These are phyloP conservation scores for Carallia pectinifolia DNA, from an alignment of 345 rosid genomes.

Conservation along the genomic window DNA sequence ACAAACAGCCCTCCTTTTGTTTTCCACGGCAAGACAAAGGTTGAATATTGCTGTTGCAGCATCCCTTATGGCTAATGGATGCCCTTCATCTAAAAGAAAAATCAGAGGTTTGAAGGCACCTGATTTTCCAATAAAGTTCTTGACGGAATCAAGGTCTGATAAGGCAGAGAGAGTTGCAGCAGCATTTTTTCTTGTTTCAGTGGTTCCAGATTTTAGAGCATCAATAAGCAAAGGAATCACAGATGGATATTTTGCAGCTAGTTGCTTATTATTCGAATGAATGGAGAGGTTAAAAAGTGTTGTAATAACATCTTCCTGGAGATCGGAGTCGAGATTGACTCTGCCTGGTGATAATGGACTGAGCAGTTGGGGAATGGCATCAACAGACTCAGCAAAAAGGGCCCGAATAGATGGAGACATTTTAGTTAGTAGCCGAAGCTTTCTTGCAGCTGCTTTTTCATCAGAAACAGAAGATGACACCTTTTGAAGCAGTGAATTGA, in stretches of 20 bases:
- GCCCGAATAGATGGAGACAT: conserved; percentile 34
- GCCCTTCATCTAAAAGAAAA: conserved; percentile 43
- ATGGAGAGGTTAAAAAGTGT: conserved; percentile 47
- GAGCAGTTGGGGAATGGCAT: conserved; percentile 40
- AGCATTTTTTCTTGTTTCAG: conserved; percentile 48
- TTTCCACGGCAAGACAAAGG: conserved; percentile 35
- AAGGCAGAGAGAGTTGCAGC: conserved; percentile 52
- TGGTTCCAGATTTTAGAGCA: conserved; percentile 35
- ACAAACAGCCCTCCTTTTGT: conserved; percentile 35
- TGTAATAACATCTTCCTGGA: conserved; percentile 47
- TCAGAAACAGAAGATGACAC: conserved; percentile 46
- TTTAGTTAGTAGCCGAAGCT: conserved; percentile 50
- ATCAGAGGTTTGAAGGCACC: conserved; percentile 53
- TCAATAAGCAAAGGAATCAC: conserved; percentile 46
- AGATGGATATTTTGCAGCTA: conserved; percentile 35
- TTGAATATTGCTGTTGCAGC: conserved; percentile 48
- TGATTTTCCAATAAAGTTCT: conserved; percentile 40
- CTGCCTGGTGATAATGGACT: conserved; percentile 28
- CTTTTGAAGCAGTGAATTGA: conserved; percentile 43
- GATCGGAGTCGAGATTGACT: conserved; percentile 30
- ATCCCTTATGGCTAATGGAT: conserved; percentile 35
- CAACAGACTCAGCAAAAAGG: conserved; percentile 33
- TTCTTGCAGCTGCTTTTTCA: conserved; percentile 45
- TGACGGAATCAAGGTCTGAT: conserved; percentile 35
- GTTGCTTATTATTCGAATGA: conserved; percentile 35